Base-by-base conservation (phyloP, 1,284 basidiomycete species). In the Ceratobasidium sp. region DNA sequence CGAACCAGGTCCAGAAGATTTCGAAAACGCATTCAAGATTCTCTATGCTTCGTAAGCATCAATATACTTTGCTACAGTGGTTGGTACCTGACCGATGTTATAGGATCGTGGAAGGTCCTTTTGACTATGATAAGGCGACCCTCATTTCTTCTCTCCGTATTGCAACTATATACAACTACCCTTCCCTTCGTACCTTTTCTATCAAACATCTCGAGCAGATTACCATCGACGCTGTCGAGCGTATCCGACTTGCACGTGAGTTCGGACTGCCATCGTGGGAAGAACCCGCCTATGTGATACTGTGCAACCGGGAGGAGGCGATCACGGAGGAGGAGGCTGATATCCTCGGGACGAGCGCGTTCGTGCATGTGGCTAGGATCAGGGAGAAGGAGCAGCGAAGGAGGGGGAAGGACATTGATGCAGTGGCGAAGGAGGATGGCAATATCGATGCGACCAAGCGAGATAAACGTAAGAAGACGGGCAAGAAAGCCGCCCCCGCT, bases 171-270 rank as follows among this genome's bases (percentile, higher is more conserved):
- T 71, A 48, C 31, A 45, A 50, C 5, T 71, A 71, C 19, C 56
- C 54, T 50, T 54, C 31, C 1, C 56, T 71, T 4, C 41, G 54
- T 14, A 29, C 33, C 15, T 59, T 57, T 24, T 17, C 53, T 29
- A 72, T 72, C 11, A 36, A 60, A 5, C 45, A 45, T 11, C 66
- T 75, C 22, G 74, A 71, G n/a, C n/a, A 47, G 31, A 44, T 36
- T 36, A 15, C 9, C 11, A 51, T 69, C 24, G 11, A 22, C 44
- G 57, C 74, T 19, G 45, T 75, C 47, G 45, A 56, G 11, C 74
- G 65, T 6, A 75, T 75, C 50, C 50, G 72, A 31, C 31, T 72
- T 44, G 57, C 75, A 29, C 62, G 53, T 24, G 64, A 48, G 53
- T 67, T 48, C n/a, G 9, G 22, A 9, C 45, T 76, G 15, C 41